phyloP scores from a whole-genome alignment of 768 basidiomycete genomes.

The Boletus barrowsii region DNA sequence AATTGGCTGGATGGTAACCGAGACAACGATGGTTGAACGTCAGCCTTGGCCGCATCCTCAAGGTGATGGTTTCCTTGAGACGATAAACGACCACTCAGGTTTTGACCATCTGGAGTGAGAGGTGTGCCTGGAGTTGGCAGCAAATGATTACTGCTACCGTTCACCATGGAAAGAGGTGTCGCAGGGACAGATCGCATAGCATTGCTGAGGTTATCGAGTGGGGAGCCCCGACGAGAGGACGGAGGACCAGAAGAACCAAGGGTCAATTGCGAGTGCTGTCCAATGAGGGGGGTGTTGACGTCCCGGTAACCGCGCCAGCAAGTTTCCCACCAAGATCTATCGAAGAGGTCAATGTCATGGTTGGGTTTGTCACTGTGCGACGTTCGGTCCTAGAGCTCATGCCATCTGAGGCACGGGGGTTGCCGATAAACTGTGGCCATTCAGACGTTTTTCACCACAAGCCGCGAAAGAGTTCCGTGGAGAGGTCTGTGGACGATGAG shows the following conservation, averaged over 20 bases:
- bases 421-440: slow-evolving; percentile 86
- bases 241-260: slow-evolving; percentile 35
- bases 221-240: slow-evolving; percentile 70
- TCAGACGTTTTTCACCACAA: slow-evolving; percentile 75
- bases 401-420: slow-evolving; percentile 59
- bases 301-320: slow-evolving; percentile 49
- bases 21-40: slow-evolving; percentile 72
- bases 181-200: slow-evolving; percentile 81
- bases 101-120: slow-evolving; percentile 56
- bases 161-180: slow-evolving; percentile 62
- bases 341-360: slow-evolving; percentile 57
- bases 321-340: slow-evolving; percentile 49
- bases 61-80: slow-evolving; percentile 43
- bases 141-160: slow-evolving; percentile 43
- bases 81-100: slow-evolving; percentile 59
- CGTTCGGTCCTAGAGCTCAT: slow-evolving; percentile 55
- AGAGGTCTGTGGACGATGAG: too few relatives aligned
- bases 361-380: slow-evolving; percentile 73
- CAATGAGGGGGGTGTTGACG: slow-evolving; percentile 59
- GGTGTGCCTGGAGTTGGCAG: slow-evolving; percentile 66
- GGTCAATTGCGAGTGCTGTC: slow-evolving; percentile 57
- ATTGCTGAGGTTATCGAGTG: slow-evolving; percentile 58
- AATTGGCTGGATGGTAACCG: slow-evolving; percentile 60
- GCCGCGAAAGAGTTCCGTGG: too few relatives aligned
- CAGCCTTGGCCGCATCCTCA: slow-evolving; percentile 49